phyloP scores from a whole-genome alignment of 1,284 basidiomycete species.

The Pyrrhoderma noxium region DNA sequence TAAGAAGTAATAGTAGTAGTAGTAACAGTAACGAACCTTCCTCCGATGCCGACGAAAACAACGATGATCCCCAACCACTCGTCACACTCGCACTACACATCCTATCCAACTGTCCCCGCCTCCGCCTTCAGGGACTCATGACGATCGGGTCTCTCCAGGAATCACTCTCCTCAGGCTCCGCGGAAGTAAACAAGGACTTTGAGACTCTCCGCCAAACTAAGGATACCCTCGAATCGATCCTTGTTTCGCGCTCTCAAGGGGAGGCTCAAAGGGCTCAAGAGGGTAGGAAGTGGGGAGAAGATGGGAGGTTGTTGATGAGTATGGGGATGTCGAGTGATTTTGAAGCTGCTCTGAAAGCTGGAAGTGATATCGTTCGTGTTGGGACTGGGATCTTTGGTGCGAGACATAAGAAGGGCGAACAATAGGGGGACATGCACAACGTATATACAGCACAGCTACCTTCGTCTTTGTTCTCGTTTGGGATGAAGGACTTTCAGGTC shows the following conservation, averaged over 20 bases:
- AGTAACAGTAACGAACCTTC: too few relatives aligned
- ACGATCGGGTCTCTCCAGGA: conserved; percentile 85
- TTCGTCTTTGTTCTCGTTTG: not conserved
- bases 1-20: too few relatives aligned
- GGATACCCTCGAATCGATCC: conserved; percentile 40
- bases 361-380: conserved; percentile 85
- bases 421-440: not conserved
- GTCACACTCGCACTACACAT: conserved; percentile 67
- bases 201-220: conserved; percentile 60
- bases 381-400: conserved; percentile 88
- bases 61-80: conserved; percentile 37
- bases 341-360: conserved; percentile 76
- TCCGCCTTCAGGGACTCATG: conserved; percentile 86
- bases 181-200: conserved; percentile 80
- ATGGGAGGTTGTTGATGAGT: conserved; percentile 67
- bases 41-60: not conserved
- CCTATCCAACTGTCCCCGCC: conserved; percentile 61
- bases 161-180: conserved; percentile 46
- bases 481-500: too few relatives aligned
- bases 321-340: conserved; percentile 99
- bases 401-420: conserved; percentile 11
- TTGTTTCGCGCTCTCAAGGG: not conserved
- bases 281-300: conserved; percentile 41
- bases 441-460: not conserved
- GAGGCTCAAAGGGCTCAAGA: conserved; percentile 31